Evolutionary conservation across 2,329 filamentous ascomycete genomes (phyloP).

Genomic region (Fusarium domesticum): DNA sequence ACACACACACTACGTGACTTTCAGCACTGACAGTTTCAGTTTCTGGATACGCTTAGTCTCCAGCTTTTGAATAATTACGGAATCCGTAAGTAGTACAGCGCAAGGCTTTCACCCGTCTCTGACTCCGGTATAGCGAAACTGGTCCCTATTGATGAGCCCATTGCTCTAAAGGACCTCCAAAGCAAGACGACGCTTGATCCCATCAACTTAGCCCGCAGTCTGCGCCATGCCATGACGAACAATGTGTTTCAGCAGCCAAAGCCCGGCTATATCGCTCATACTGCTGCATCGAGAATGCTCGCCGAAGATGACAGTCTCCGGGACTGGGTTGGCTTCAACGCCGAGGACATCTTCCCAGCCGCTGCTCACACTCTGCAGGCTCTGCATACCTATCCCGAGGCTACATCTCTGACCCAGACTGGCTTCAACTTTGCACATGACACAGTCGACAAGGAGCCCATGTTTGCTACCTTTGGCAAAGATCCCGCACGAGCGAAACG

Average conservation of each 20-base stretch:
- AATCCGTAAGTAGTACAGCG: conserved; percentile 39
- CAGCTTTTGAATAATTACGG: conserved; percentile 50
- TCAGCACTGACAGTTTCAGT: conserved; percentile 34
- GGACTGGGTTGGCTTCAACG: conserved; percentile 55
- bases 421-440: conserved; percentile 52
- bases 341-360: conserved; percentile 52
- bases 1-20: background rate
- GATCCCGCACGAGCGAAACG: conserved; percentile 46
- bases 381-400: conserved; percentile 44
- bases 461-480: conserved; percentile 53
- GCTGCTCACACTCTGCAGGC: conserved; percentile 46
- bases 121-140: conserved; percentile 42
- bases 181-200: conserved; percentile 45
- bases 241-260: conserved; percentile 52
- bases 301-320: conserved; percentile 46
- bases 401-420: conserved; percentile 46
- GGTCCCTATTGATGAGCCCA: conserved; percentile 46
- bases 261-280: conserved; percentile 53
- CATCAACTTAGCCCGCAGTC: conserved; percentile 48
- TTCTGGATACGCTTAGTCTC: conserved; percentile 49
- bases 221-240: conserved; percentile 58
- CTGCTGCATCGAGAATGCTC: conserved; percentile 50
- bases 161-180: conserved; percentile 45
- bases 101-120: too few relatives aligned
- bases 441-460: conserved; percentile 50